A percentile compares a stretch with the other conserved stretches of the same genome.
phyloP scores from a whole-genome alignment of 805 yeast species.

The Blastobotrys chiropterorum region DNA sequence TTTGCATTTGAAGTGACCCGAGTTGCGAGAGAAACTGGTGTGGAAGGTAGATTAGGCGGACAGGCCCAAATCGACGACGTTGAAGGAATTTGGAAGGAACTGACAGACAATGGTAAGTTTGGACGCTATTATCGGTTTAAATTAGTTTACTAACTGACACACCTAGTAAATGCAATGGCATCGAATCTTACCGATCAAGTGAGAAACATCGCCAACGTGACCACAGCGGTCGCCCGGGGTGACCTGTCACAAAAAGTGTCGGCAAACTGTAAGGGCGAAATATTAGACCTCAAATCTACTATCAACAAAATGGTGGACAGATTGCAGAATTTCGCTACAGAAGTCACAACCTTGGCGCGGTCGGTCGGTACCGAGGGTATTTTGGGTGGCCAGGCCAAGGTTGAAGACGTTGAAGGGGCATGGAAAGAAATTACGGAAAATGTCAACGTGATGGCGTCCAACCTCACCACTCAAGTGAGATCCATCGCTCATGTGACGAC shows the following conservation, averaged over 20 bases:
- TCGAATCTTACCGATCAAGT: constrained; percentile 81
- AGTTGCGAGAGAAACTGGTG: constrained; percentile 86
- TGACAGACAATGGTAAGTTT: constrained; percentile 60
- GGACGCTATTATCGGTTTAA: too few species aligned
- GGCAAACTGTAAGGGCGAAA: constrained; percentile 80
- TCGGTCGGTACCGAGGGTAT: constrained; percentile 88
- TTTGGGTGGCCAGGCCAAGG: constrained; percentile 81
- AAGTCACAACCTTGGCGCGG: constrained; percentile 78
- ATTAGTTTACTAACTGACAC: not conserved
- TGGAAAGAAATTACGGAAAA: constrained; percentile 83
- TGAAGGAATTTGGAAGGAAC: constrained; percentile 82
- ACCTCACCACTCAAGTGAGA: constrained; percentile 81
- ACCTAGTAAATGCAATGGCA: constrained; percentile 75
- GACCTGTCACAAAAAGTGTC: constrained; percentile 76
- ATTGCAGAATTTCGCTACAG: constrained; percentile 72
- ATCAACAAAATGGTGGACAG: constrained; percentile 88
- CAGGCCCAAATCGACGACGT: constrained; percentile 76
- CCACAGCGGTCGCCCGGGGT: constrained; percentile 83
- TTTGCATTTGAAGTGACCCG: constrained; percentile 83
- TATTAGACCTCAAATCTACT: constrained; percentile 72
- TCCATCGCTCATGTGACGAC: constrained; percentile 87
- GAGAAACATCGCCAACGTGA: constrained; percentile 79
- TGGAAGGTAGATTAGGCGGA: constrained; percentile 82
- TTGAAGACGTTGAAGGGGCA: constrained; percentile 75
- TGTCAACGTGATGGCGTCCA: constrained; percentile 82